Base-by-base conservation (phyloP, 140 eudicot species). In the Artemisia princeps region DNA sequence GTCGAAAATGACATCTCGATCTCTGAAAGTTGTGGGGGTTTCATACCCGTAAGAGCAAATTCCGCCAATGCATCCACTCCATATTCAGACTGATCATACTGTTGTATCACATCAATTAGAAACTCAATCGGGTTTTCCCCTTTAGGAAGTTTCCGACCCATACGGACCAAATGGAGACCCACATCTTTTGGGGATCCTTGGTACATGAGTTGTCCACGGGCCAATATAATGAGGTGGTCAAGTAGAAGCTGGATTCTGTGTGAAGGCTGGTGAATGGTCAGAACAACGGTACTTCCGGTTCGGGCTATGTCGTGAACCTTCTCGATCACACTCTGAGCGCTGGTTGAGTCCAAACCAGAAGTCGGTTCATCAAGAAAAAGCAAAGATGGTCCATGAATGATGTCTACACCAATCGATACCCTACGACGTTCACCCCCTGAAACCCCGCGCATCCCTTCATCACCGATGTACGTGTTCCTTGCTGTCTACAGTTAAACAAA, bases 131-230 rank as follows among this genome's bases (percentile, higher is more conserved):
- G 62, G 80, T 78, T 80, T 42, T 87, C 91, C 26, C 88, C 91
- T 54, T 84, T 84, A 7, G 95, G 95, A 26, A 82, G 62, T 49
- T 69, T 80, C 0, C 92, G 78, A 9, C 83, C 87, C 95, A 87
- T 60, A n/a, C 80, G 73, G n/a, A 68, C 76, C 2, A 87, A 30
- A 67, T 87, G 88, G 62, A 76, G 73, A 56, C 70, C 68, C 71
- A 87, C 88, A 28, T 84, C 89, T 69, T 87, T 84, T 0, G 92
- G 92, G 50, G 95, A 53, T 72, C 95, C 95, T 74, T 87, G 95
- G 78, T 84, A 84, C 95, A 87, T 84, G 78, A 82, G 86, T 59
- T 81, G 90, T 17, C 95, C 95, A 2, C 91, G 87, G 42, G 91
- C 95, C 53, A 87, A 62, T 77, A 84, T 74, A 17, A 87, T 77